phyloP scores from a whole-genome alignment of 768 basidiomycete species.

The Podaxis sp. region DNA sequence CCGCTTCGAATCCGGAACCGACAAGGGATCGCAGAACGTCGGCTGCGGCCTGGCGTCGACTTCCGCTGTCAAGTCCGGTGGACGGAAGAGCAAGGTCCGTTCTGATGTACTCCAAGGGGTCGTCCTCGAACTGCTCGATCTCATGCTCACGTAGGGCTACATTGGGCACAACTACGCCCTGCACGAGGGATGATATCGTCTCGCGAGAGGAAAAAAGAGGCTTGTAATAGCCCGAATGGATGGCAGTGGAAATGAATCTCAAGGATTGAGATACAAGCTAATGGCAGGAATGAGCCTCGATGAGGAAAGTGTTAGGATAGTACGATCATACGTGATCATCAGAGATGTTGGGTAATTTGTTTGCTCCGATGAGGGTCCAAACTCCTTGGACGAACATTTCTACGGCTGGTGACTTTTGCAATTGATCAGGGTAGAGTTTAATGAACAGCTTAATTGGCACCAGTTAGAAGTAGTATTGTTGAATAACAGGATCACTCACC shows the following conservation, averaged over 20 bases:
- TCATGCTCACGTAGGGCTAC: conserved; percentile 85
- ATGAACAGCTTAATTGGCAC: conserved; percentile 58
- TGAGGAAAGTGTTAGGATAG: background rate
- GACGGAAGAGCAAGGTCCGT: conserved; percentile 72
- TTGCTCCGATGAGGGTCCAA: conserved; percentile 83
- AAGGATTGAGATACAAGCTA: conserved; percentile 89
- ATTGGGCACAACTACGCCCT: conserved; percentile 93
- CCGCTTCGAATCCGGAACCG: conserved; percentile 69
- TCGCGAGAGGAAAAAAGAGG: conserved; percentile 76
- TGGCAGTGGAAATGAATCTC: conserved; percentile 87
- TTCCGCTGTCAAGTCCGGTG: conserved; percentile 66
- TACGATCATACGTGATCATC: conserved; percentile 62
- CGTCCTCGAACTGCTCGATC: conserved; percentile 94
- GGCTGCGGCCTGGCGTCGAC: conserved; percentile 87
- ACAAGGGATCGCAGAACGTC: conserved; percentile 95
- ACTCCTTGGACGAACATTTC: conserved; percentile 78
- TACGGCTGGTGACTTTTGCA: conserved; percentile 58
- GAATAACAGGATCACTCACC: conserved; percentile 34
- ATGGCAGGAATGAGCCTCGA: background rate
- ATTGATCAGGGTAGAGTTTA: conserved; percentile 77
- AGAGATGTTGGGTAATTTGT: conserved; percentile 60
- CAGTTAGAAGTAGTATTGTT: background rate
- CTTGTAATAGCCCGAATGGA: conserved; percentile 83
- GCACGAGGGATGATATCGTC: conserved; percentile 76
- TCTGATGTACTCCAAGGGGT: conserved; percentile 92